phyloP scores from a whole-genome alignment of 2,329 filamentous ascomycete genomes.

The Phaeoacremonium minimum region DNA sequence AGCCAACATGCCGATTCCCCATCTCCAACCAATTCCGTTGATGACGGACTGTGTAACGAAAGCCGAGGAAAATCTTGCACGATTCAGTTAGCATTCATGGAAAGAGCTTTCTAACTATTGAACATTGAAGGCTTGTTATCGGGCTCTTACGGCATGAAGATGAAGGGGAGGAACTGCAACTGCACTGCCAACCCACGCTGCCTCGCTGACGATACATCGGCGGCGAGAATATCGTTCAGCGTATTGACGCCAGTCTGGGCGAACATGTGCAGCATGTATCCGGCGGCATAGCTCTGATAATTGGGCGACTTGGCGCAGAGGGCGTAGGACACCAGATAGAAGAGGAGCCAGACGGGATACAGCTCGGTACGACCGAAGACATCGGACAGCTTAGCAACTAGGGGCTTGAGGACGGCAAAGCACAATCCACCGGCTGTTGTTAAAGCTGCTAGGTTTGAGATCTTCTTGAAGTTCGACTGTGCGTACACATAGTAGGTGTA shows the following conservation, averaged over 20 bases:
- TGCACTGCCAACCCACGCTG: conserved; percentile 47
- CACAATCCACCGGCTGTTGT: conserved; percentile 27
- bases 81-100: not conserved
- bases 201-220: conserved; percentile 50
- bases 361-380: conserved; percentile 60
- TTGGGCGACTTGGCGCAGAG: conserved; percentile 47
- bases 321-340: conserved; percentile 53
- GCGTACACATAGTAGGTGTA: conserved; percentile 24
- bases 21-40: conserved; percentile 45
- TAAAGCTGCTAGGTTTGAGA: conserved; percentile 21
- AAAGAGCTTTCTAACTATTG: too few species aligned
- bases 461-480: conserved; percentile 20
- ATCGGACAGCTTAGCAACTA: conserved; percentile 57
- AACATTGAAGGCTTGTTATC: conserved; percentile 21
- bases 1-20: conserved; percentile 54
- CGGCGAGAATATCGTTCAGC: conserved; percentile 59
- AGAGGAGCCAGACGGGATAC: conserved; percentile 48
- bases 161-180: conserved; percentile 20
- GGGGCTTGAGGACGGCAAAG: conserved; percentile 53
- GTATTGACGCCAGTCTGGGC: conserved; percentile 57
- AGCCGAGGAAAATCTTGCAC: conserved; percentile 5
- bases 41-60: conserved; percentile 47
- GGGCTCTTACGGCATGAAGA: not conserved
- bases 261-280: conserved; percentile 54
- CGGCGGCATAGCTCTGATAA: conserved; percentile 39